These are phyloP conservation scores for Arthrinium puccinioides DNA, from an alignment of 2,329 filamentous ascomycete species.

Conservation along the genomic window DNA sequence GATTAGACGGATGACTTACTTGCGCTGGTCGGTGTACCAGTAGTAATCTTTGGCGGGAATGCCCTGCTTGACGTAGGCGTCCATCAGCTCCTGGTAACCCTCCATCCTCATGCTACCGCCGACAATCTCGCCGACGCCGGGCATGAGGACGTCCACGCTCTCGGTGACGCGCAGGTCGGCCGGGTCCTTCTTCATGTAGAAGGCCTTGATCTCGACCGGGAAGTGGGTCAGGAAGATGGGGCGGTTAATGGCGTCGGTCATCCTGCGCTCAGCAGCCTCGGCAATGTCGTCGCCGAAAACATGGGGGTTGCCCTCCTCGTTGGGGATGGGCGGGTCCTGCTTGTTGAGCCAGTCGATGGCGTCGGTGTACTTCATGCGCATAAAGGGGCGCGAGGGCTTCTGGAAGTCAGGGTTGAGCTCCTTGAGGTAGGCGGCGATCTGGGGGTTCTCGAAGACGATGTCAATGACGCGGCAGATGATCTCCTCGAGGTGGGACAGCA, in stretches of 20 bases:
- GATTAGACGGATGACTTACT: constrained; percentile 48
- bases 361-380: constrained; percentile 90
- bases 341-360: constrained; percentile 91
- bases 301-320: constrained; percentile 88
- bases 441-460: constrained; percentile 64
- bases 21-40: constrained; percentile 98
- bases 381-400: constrained; percentile 76
- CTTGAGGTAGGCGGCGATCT: constrained; percentile 66
- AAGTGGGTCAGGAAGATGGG: constrained; percentile 98
- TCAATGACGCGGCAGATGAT: constrained; percentile 83
- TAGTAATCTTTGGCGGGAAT: constrained; percentile 85
- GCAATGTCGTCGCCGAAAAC: constrained; percentile 96
- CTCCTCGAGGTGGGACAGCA: constrained; percentile 79
- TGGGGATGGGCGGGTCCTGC: constrained; percentile 71
- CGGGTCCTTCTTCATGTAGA: constrained; percentile 93
- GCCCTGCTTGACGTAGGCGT: constrained; percentile 77
- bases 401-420: constrained; percentile 87
- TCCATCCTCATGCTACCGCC: constrained; percentile 96
- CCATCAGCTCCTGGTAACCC: constrained; percentile 81
- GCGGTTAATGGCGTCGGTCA: constrained; percentile 94
- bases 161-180: constrained; percentile 80
- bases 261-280: constrained; percentile 89
- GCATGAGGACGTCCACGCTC: constrained; percentile 80
- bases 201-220: constrained; percentile 94
- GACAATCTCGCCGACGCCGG: constrained; percentile 93